Percentiles rank a stretch among this genome's conserved stretches.
Conservation (phyloP, 805 yeast species). For the Candida succiphila region DNA sequence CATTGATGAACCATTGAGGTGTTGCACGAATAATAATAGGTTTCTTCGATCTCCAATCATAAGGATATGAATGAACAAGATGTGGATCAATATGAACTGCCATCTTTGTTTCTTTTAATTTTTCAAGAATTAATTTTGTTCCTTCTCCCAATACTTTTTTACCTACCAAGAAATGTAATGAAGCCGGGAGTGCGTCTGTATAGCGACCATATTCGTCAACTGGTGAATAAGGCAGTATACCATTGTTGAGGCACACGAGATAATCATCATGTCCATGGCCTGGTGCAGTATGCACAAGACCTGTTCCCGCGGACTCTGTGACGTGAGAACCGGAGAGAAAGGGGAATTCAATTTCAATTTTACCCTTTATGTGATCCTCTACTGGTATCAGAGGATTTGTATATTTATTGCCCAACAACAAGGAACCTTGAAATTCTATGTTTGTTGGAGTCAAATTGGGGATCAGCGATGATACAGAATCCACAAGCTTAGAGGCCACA, state of each 20-base stretch:
- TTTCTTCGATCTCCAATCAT: slow-evolving; percentile 93
- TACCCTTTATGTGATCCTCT: slow-evolving; percentile 11
- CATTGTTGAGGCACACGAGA: slow-evolving; percentile 48
- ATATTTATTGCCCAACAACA: slow-evolving; percentile 35
- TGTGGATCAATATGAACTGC: slow-evolving; percentile 35
- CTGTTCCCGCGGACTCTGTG: slow-evolving; percentile 76
- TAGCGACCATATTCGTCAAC: slow-evolving; percentile 72
- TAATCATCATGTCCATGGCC: slow-evolving; percentile 97
- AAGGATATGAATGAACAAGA: slow-evolving; percentile 81
- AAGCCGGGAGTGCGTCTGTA: slow-evolving; percentile 37
- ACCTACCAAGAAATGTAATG: slow-evolving; percentile 35
- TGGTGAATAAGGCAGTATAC: slow-evolving; percentile 58
- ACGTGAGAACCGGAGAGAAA: slow-evolving; percentile 78
- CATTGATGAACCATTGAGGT: slow-evolving; percentile 94
- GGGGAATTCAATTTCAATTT: slow-evolving; percentile 31
- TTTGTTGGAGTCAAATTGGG: slow-evolving; percentile 8
- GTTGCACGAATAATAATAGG: slow-evolving; percentile 95
- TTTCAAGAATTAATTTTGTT: slow-evolving; percentile 31
- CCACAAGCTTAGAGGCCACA: slow-evolving; percentile 44
- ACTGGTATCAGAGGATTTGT: slow-evolving; percentile 37
- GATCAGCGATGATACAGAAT: slow-evolving; percentile 24
- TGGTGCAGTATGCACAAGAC: slow-evolving; percentile 94
- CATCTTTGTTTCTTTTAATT: slow-evolving; percentile 33
- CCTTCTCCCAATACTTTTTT: slow-evolving; percentile 56
- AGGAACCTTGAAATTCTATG: slow-evolving; percentile 28